Base-by-base conservation (phyloP, 345 rosid genomes). In the Mangifera indica region DNA sequence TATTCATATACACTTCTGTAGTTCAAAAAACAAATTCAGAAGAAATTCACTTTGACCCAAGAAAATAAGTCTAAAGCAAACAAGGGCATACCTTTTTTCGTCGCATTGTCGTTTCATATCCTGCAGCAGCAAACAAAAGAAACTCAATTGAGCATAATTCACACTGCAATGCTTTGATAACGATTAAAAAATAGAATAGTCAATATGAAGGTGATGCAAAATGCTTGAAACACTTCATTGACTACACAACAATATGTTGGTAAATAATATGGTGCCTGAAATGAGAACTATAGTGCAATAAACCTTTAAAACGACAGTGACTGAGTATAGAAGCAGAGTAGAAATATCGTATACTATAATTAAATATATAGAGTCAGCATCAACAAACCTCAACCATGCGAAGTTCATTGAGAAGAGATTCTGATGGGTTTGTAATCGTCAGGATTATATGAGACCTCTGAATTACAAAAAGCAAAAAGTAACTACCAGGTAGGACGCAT, bases 61-160 rank as follows among this genome's bases (percentile, higher is more conserved):
- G 48, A 29, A 72, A 59, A 54, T 65, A 45, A 65, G 26, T 52
- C 25, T 60, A 26, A 60, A 20, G 44, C 59, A 48, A 46, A 70
- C 74, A 76, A 58, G 46, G 65, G 77, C 76, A 37, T 61, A 93
- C 99, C 97, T 89, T 86, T 96, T 96, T 73, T 87, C 98, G 57
- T 96, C 95, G 22, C 99, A 96, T 73, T 91, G 99, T 70, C 87
- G 87, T 85, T 93, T 96, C 99, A 96, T 96, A 79, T 96, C 98
- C 99, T 96, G 91, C 76, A 83, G 48, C 63, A 62, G 17, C 62
- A 37, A 66, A 62, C 63, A 80, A 72, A 48, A 74, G 60, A 69
- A 72, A 48, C 6, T 25, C 29, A 54, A 73, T 2, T 79, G 70
- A 75, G 72, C 58, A 32, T 69, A 77, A 59, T 21, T 69, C 72